Evolutionary conservation across 768 basidiomycete species (phyloP).

Genomic region (Postia placenta): DNA sequence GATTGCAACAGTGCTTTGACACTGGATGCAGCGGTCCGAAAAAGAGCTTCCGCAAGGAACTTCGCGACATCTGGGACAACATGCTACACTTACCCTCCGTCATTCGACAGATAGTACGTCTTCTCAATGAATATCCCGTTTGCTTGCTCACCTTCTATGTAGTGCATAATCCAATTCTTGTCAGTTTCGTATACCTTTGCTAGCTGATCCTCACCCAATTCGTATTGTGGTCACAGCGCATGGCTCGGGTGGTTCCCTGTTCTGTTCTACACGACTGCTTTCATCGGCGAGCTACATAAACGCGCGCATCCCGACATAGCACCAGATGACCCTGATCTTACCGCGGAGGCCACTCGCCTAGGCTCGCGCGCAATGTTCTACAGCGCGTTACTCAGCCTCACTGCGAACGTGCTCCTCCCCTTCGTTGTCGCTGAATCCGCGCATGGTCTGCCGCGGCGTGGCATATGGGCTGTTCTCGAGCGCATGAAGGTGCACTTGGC

Average conservation of each 20-base stretch:
- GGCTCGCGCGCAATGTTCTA: conserved; percentile 83
- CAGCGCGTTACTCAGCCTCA: conserved; percentile 63
- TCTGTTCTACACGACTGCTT: conserved; percentile 82
- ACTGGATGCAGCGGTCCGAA: conserved; percentile 23
- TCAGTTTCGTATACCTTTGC: conserved; percentile 29
- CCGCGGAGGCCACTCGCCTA: conserved; percentile 71
- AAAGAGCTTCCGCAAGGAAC: conserved; percentile 34
- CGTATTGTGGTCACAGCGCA: conserved; percentile 36
- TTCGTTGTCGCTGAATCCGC: conserved; percentile 39
- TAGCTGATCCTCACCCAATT: background rate
- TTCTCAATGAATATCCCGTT: conserved; percentile 6
- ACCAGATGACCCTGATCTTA: conserved; percentile 29
- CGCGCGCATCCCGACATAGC: conserved; percentile 28
- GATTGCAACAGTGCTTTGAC: background rate
- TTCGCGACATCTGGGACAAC: conserved; percentile 68
- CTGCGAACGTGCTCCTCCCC: conserved; percentile 66
- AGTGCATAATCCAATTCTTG: conserved; percentile 84
- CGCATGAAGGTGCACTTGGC: conserved; percentile 54
- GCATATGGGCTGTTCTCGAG: conserved; percentile 23
- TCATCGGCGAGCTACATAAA: conserved; percentile 84
- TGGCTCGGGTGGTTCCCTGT: conserved; percentile 94
- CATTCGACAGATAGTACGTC: conserved; percentile 76
- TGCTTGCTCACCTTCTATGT: background rate
- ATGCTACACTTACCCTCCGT: conserved; percentile 61
- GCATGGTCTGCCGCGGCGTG: conserved; percentile 8